Evolutionary conservation across 331 rosid genomes (phyloP), one percentile per base, ranked within the genome.

Genomic region (Prunus yedoensis): DNA sequence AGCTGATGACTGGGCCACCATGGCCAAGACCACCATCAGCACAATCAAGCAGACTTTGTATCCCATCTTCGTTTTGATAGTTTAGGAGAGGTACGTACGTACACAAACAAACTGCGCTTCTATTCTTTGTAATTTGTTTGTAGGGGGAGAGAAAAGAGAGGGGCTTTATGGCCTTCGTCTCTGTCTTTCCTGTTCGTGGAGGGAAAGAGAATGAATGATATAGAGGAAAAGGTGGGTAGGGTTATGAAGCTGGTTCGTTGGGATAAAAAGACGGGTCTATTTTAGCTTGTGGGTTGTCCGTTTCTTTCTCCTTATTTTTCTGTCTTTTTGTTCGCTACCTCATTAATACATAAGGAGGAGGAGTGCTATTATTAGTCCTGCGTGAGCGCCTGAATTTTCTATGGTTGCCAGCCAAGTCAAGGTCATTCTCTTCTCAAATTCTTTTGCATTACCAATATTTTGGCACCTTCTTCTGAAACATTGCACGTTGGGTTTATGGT

Each of bases 231-330:
- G 14, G 63, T 70, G 57, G 45, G 71, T 52, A 73, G 51, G 51
- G 71, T 69, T 61, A 59, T 69, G 50, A 25, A 57, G 4, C 35
- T 60, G 62, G 23, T 57, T 57, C 30, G 16, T 57, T 57, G 62
- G 62, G 62, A 57, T 57, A 21, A 57, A 57, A 60, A 5, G 18
- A 27, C 4, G 65, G 67, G 14, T 16, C 11, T 21, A 62, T 32
- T 32, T 32, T 62, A 62, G 45, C n/a, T 65, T 41, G 62, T 18
- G 59, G 83, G 53, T 68, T 47, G 63, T 20, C 85, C 82, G 50
- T 56, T 70, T 77, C 74, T 83, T 81, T 43, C 82, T 85, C 86
- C 79, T 67, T 66, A 32, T 5, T 15, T 76, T 66, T 76, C 80
- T 71, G 74, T 16, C 60, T 35, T 35, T 5, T 5, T 35, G 8